Evolutionary conservation across 768 basidiomycete species (phyloP).

Genomic region (Lactifluus volemus): DNA sequence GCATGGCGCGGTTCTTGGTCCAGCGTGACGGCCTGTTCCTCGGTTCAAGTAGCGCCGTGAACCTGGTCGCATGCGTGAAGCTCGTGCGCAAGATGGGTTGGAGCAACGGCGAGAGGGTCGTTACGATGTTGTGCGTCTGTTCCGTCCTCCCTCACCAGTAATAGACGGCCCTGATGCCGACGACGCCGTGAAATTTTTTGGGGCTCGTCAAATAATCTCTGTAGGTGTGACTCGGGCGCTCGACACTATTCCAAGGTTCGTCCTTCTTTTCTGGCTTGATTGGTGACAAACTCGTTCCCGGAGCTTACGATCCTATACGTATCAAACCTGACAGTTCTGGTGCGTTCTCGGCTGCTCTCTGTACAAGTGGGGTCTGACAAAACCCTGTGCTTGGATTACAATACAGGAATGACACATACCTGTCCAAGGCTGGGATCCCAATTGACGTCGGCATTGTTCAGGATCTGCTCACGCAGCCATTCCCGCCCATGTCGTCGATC

Average conservation of each 20-base stretch:
- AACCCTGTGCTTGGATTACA: background rate
- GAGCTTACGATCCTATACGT: background rate
- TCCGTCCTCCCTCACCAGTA: background rate
- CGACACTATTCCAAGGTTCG: constrained; percentile 89
- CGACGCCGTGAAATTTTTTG: background rate
- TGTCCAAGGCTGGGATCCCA: constrained; percentile 34
- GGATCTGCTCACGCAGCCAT: constrained; percentile 28
- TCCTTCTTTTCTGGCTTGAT: constrained; percentile 2
- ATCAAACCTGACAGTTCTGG: constrained; percentile 37
- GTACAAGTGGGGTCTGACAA: background rate
- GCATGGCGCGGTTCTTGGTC: constrained; percentile 92
- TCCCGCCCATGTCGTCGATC: constrained; percentile 21
- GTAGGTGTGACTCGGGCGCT: constrained; percentile 73
- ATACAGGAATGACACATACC: constrained; percentile 47
- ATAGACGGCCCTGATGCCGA: constrained; percentile 22
- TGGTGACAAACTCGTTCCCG: background rate
- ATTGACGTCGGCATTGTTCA: constrained; percentile 34
- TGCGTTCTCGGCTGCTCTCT: constrained; percentile 22
- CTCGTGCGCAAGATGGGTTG: constrained; percentile 63
- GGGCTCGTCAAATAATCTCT: background rate
- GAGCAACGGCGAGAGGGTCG: constrained; percentile 60
- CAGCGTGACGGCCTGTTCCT: constrained; percentile 87
- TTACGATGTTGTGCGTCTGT: constrained; percentile 70
- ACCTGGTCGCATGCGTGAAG: constrained; percentile 86
- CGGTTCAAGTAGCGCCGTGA: constrained; percentile 94